Evolutionary conservation across 306 rosid species (phyloP).

Genomic region (Quercus agrifolia): DNA sequence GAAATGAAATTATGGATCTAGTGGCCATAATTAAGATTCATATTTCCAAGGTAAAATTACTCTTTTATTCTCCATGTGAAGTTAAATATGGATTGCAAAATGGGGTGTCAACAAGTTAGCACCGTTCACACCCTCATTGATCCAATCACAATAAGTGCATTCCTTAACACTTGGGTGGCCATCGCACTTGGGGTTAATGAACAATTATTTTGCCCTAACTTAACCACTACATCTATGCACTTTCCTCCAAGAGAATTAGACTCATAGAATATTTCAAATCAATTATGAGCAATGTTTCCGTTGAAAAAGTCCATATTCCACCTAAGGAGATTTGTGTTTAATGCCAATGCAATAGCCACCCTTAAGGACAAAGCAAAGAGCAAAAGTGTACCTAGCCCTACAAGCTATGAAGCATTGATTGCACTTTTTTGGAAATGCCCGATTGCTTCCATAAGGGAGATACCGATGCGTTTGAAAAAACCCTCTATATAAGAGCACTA

Average conservation of each 20-base stretch:
- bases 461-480: too few relatives aligned
- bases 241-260: too few relatives aligned
- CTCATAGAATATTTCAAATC: too few relatives aligned
- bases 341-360: background rate
- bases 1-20: too few relatives aligned
- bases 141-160: background rate
- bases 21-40: too few relatives aligned
- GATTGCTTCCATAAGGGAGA: background rate
- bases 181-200: background rate
- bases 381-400: background rate
- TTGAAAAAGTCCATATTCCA: too few relatives aligned
- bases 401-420: background rate
- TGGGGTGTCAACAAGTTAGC: too few relatives aligned
- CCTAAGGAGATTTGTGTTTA: background rate
- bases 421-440: background rate
- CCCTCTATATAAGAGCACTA: background rate
- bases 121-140: background rate
- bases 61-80: too few relatives aligned
- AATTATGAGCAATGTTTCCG: too few relatives aligned
- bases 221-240: background rate
- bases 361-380: background rate
- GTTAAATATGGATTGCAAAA: too few relatives aligned
- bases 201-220: background rate
- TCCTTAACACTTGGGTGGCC: background rate
- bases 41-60: too few relatives aligned